These are phyloP conservation scores for Diospyros kaki DNA, from an alignment of 148 eudicot genomes.

Conservation along the genomic window DNA sequence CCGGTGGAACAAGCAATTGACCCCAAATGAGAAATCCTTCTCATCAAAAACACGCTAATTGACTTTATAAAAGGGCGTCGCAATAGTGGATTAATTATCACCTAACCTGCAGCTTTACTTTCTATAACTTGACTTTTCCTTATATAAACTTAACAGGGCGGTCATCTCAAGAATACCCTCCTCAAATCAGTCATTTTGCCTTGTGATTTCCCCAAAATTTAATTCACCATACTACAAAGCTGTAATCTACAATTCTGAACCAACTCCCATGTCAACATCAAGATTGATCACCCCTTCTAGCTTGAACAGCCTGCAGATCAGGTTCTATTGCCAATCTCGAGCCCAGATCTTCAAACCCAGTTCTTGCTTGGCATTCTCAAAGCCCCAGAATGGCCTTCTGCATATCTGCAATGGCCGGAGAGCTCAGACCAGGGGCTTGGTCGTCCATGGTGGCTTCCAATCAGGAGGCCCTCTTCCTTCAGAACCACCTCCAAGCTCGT, in stretches of 20 bases:
- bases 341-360: not conserved
- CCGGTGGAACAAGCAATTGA: too few species aligned
- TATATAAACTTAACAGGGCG: too few species aligned
- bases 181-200: too few species aligned
- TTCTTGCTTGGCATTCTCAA: not conserved
- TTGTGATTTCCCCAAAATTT: too few species aligned
- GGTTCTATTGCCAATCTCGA: not conserved
- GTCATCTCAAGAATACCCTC: too few species aligned
- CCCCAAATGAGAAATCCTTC: too few species aligned
- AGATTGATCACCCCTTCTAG: not conserved
- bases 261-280: not conserved
- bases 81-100: too few species aligned
- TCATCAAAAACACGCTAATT: too few species aligned
- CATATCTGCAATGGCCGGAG: not conserved
- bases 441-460: not conserved
- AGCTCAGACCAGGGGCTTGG: slow-evolving; percentile 4
- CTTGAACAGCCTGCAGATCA: not conserved
- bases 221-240: too few species aligned
- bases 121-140: too few species aligned
- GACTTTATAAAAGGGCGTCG: too few species aligned
- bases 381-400: not conserved
- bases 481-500: not conserved
- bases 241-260: not conserved
- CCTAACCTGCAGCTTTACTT: too few species aligned
- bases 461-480: slow-evolving; percentile 13